A percentile compares a stretch with the other conserved stretches of the same genome.
phyloP scores from a whole-genome alignment of 306 rosid genomes.

The Vigna mungo region DNA sequence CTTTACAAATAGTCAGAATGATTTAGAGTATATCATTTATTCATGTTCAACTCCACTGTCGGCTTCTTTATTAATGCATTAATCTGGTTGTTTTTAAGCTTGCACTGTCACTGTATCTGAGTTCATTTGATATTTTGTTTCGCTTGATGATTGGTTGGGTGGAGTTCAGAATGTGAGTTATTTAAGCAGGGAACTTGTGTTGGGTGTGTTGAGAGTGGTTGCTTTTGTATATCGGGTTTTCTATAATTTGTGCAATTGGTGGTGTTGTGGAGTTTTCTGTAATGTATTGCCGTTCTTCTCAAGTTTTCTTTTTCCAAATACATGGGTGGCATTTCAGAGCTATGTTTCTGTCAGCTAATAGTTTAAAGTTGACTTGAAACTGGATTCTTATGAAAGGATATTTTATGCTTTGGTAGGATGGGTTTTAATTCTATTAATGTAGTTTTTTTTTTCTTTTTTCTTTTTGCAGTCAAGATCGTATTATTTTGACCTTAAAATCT shows the following conservation, averaged over 20 bases:
- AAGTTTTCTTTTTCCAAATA: constrained; percentile 24
- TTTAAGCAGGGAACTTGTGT: constrained; percentile 15
- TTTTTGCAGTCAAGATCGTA: neutral
- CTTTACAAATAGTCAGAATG: neutral
- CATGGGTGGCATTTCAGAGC: neutral
- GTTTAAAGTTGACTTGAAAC: constrained; percentile 10
- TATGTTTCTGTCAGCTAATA: neutral
- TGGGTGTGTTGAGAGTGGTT: constrained; percentile 9
- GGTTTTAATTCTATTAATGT: neutral
- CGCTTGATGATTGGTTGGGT: constrained; percentile 10
- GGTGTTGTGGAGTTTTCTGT: neutral
- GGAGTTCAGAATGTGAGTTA: constrained; percentile 25
- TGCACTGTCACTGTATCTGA: constrained; percentile 30
- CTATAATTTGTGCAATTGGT: neutral
- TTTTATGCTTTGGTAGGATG: constrained; percentile 1
- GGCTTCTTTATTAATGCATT: constrained; percentile 9
- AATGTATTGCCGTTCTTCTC: neutral
- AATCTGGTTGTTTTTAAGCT: constrained; percentile 37
- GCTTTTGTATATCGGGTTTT: constrained; percentile 28
- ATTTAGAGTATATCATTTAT: neutral
- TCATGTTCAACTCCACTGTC: neutral
- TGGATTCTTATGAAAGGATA: constrained; percentile 8
- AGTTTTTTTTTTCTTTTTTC: neutral
- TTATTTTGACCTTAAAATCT: neutral
- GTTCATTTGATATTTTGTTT: constrained; percentile 31